Evolutionary conservation across 83 land plant species (phyloP).

Genomic region (Diphasiastrum complanatum): DNA sequence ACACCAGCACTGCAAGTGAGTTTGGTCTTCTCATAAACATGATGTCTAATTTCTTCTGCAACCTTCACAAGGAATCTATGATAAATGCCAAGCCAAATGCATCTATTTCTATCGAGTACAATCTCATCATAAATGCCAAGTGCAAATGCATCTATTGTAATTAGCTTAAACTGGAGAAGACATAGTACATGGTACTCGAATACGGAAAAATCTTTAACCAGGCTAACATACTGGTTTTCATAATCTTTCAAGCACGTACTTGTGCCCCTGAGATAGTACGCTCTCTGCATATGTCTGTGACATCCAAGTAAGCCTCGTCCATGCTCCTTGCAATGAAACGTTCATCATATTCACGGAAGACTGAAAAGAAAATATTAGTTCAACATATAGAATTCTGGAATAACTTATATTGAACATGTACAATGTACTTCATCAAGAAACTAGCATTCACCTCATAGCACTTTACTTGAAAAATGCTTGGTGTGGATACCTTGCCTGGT

Average conservation of each 20-base stretch:
- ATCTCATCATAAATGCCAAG: not conserved
- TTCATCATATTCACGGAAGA: constrained; percentile 62
- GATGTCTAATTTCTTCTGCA: constrained; percentile 64
- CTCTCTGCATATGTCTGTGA: constrained; percentile 59
- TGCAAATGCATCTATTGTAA: no score
- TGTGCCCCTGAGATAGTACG: constrained; percentile 38
- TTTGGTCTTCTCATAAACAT: constrained; percentile 56
- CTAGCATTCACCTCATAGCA: no score
- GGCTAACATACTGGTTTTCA: no score
- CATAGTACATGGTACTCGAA: no score
- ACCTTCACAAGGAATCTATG: no score
- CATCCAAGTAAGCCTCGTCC: constrained; percentile 90
- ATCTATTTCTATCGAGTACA: not conserved
- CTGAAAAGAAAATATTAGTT: constrained; percentile 23
- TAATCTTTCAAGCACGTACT: no score
- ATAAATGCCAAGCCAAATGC: not conserved
- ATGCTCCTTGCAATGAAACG: constrained; percentile 72
- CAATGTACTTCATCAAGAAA: no score
- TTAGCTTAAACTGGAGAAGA: no score
- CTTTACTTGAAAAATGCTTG: not conserved
- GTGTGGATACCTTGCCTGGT: constrained; percentile 52
- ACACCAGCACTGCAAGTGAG: constrained; percentile 97
- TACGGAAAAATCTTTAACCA: no score
- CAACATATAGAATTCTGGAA: not conserved
- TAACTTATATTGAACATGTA: no score